Evolutionary conservation across 2,329 filamentous ascomycete genomes (phyloP).

Genomic region (Stachybotrys chartarum): DNA sequence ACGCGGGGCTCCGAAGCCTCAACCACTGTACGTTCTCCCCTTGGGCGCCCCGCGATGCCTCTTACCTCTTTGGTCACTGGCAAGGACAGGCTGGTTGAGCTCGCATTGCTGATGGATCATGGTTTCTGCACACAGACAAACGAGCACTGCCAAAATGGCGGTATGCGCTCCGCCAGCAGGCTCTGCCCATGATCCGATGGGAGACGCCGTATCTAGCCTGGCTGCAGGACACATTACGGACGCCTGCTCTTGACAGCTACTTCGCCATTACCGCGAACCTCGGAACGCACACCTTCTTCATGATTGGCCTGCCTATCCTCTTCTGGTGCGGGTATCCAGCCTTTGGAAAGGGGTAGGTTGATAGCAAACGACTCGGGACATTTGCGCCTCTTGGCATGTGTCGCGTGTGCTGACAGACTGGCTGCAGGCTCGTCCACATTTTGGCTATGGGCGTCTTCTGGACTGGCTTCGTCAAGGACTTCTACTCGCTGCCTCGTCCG

Average conservation of each 20-base stretch:
- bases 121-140: constrained; percentile 52
- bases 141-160: constrained; percentile 81
- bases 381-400: background rate
- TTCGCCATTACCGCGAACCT: constrained; percentile 96
- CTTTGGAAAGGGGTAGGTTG: constrained; percentile 75
- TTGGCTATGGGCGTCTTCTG: constrained; percentile 75
- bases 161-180: constrained; percentile 70
- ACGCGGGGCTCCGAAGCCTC: constrained; percentile 74
- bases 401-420: constrained; percentile 9
- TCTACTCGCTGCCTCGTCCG: constrained; percentile 85
- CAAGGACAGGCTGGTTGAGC: background rate
- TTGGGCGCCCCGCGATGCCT: too few species aligned
- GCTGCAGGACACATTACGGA: constrained; percentile 73
- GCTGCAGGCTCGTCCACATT: constrained; percentile 59
- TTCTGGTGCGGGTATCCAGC: constrained; percentile 93
- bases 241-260: constrained; percentile 84
- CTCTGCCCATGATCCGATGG: constrained; percentile 84
- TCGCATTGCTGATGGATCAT: constrained; percentile 4
- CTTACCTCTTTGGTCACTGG: too few species aligned
- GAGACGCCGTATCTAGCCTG: constrained; percentile 92
- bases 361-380: background rate
- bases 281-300: constrained; percentile 97
- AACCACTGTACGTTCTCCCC: constrained; percentile 59
- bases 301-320: constrained; percentile 86
- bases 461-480: constrained; percentile 90